Base-by-base conservation (phyloP, 2,329 filamentous ascomycete species). In the Nigrospora osmanthi region DNA sequence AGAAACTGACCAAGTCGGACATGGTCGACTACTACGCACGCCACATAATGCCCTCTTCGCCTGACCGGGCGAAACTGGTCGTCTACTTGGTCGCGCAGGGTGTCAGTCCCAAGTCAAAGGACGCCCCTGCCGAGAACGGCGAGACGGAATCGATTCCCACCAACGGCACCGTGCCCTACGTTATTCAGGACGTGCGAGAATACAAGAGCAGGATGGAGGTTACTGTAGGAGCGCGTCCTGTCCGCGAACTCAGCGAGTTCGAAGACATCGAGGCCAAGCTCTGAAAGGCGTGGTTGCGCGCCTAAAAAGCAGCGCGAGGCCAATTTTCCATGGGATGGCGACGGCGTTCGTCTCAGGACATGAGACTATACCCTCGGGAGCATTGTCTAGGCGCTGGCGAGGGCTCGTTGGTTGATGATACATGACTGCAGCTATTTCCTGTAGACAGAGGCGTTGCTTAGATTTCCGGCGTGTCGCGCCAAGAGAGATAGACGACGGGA, bases 221-320 rank as follows among this genome's bases (percentile, higher is more conserved):
- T 28, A 93, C 83, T 51, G 73, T 77, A 17, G 91, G 87, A 1
- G 80, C 89, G 2, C 75, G 75, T 49, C 79, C 90, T 0, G 78
- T 87, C 30, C 83, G 78, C 58, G 85, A 93, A 52, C 64, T 97
- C 45, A 84, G 75, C 49, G 86, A 89, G 58, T 97, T 91, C 64
- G 87, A 95, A 61, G 91, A 96, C 48, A 72, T 83, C 48, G 88
- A 87, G 51, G 69, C 87, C 13, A 96, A 96, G 70, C 73, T 96
- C 46, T 91, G 63, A 75, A 6, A 34, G 12, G 13, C 10, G 10
- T 17, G 16, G n/a, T 40, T 17, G 37, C 11, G 31, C 11, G 19
- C n/a, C n/a, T 17, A 14, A 7, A 28, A 28, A 6, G 23, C 23
- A 28, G 23, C 23, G 23, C 23, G 23, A 28, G 23, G 23, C 23